phyloP scores from a whole-genome alignment of 1,284 basidiomycete species.

The Meira miltonrushii region DNA sequence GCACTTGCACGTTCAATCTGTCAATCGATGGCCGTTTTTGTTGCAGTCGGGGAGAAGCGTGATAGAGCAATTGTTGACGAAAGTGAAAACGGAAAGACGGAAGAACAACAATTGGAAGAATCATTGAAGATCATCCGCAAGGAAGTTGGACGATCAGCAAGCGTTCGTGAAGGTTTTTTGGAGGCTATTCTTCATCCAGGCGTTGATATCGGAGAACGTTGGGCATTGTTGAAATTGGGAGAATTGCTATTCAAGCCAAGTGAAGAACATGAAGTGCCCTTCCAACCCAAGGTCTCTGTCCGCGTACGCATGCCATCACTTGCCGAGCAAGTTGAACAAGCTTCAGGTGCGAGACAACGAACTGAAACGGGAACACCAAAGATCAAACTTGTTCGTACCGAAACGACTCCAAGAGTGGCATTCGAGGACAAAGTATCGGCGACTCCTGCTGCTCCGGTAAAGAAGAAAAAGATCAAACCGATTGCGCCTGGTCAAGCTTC shows the following conservation, averaged over 20 bases:
- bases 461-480: conserved; percentile 50
- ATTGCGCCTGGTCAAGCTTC: conserved; percentile 60
- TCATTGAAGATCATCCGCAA: conserved; percentile 41
- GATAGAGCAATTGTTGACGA: conserved; percentile 14
- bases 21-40: conserved; percentile 78
- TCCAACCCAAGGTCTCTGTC: conserved; percentile 53
- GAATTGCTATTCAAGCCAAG: conserved; percentile 76
- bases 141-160: conserved; percentile 48
- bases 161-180: conserved; percentile 48
- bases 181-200: conserved; percentile 48
- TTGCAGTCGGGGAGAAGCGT: conserved; percentile 78
- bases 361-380: conserved; percentile 22
- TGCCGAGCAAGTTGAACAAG: conserved; percentile 12
- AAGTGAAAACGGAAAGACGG: conserved; percentile 12
- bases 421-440: conserved; percentile 16
- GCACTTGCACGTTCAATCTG: conserved; percentile 80
- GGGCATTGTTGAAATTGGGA: conserved; percentile 84
- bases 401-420: conserved; percentile 4
- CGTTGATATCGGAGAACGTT: conserved; percentile 79
- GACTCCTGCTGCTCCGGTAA: conserved; percentile 14
- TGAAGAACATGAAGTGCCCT: conserved; percentile 40
- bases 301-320: conserved; percentile 59
- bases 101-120: conserved; percentile 58
- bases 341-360: conserved; percentile 16
- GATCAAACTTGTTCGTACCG: conserved; percentile 29